Percentiles rank a stretch among this genome's conserved stretches.
Evolutionary conservation across 148 eudicot species (phyloP).

Genomic region (Nepenthes mirabilis): DNA sequence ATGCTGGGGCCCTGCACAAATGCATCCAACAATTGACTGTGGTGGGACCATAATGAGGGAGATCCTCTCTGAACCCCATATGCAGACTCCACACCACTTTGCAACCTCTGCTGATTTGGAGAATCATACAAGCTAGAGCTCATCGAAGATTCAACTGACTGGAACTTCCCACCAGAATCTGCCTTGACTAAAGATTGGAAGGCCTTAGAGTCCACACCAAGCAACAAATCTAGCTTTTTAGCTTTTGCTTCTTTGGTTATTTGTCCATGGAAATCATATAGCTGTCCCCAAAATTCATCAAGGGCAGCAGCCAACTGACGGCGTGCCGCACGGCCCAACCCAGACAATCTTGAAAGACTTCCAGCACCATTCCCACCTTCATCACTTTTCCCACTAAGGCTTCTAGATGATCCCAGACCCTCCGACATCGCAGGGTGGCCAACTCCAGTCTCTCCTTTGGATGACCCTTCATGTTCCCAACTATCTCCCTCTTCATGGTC

Average conservation of each 20-base stretch:
- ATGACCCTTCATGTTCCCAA: slow-evolving; percentile 47
- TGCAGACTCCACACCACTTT: slow-evolving; percentile 24
- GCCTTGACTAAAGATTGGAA: slow-evolving; percentile 11
- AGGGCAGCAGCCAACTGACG: slow-evolving; percentile 68
- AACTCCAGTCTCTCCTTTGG: slow-evolving; percentile 27
- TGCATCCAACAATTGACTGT: slow-evolving; percentile 35
- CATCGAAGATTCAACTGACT: slow-evolving; percentile 34
- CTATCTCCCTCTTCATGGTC: slow-evolving; percentile 29
- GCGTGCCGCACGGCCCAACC: slow-evolving; percentile 88
- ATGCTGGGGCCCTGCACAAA: slow-evolving; percentile 30
- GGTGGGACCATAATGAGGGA: slow-evolving; percentile 41
- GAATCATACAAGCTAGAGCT: slow-evolving; percentile 31
- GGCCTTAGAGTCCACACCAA: slow-evolving; percentile 40
- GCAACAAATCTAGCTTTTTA: slow-evolving; percentile 51
- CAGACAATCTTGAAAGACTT: slow-evolving; percentile 80
- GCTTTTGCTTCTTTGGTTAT: slow-evolving; percentile 58
- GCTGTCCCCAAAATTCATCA: slow-evolving; percentile 95
- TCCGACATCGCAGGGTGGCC: slow-evolving; percentile 31
- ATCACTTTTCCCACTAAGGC: slow-evolving; percentile 63
- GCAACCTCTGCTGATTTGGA: slow-evolving; percentile 28
- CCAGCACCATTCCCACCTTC: slow-evolving; percentile 69
- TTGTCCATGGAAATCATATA: slow-evolving; percentile 89
- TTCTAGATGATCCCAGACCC: slow-evolving; percentile 68
- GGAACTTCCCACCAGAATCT: slow-evolving; percentile 25
- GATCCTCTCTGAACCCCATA: slow-evolving; percentile 45